Conservation (phyloP, 768 basidiomycete species). For the Lentinula lateritia region DNA sequence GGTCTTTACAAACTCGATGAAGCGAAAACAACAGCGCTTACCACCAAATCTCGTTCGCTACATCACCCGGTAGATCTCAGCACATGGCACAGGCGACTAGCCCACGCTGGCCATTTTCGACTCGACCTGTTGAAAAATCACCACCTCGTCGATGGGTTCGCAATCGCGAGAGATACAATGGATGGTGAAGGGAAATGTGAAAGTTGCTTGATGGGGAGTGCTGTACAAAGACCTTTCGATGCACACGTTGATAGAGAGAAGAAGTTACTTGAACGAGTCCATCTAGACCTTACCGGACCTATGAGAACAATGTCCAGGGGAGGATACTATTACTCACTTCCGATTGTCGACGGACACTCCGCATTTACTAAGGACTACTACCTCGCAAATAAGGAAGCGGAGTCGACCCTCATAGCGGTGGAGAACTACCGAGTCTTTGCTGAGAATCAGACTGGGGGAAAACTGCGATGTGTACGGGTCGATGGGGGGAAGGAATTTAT, state of each 20-base stretch:
- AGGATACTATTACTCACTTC: no score
- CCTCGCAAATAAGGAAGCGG: no score
- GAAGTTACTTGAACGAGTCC: background rate
- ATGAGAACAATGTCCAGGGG: no score
- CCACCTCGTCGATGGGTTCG: background rate
- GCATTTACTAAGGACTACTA: no score
- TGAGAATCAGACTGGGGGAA: no score
- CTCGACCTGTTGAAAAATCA: background rate
- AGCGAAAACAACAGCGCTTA: background rate
- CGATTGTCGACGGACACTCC: no score
- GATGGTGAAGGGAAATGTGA: background rate
- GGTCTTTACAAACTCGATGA: background rate
- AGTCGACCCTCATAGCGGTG: no score
- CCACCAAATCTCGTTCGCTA: slow-evolving; percentile 11
- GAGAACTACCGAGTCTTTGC: no score
- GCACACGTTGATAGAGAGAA: background rate
- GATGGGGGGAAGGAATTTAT: no score
- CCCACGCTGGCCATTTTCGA: background rate
- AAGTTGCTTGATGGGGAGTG: background rate
- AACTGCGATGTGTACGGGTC: no score
- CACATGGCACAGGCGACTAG: slow-evolving; percentile 22
- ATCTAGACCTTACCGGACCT: background rate
- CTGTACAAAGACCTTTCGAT: background rate
- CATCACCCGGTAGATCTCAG: slow-evolving; percentile 15
- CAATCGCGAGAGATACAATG: background rate